phyloP scores from a whole-genome alignment of 495 filamentous ascomycete species.

The Recurvomyces mirabilis region DNA sequence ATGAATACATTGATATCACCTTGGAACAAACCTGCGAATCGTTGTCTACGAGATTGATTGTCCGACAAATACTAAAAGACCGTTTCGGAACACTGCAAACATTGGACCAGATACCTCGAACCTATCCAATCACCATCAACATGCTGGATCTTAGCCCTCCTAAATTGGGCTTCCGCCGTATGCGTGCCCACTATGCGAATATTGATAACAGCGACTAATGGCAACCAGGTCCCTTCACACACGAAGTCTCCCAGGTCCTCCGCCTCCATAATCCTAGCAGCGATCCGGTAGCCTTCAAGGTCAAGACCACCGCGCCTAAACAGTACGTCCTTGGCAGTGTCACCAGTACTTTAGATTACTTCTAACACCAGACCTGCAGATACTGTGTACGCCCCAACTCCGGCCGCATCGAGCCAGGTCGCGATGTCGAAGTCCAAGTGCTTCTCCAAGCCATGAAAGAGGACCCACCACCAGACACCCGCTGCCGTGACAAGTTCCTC shows the following conservation, averaged over 20 bases:
- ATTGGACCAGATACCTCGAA: too few species aligned
- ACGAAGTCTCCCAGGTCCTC: constrained; percentile 77
- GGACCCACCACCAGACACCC: constrained; percentile 71
- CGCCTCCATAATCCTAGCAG: constrained; percentile 66
- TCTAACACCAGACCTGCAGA: constrained; percentile 36
- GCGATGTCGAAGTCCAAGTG: constrained; percentile 85
- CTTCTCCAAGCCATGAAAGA: constrained; percentile 96
- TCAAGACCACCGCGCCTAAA: constrained; percentile 98
- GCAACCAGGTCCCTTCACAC: constrained; percentile 71
- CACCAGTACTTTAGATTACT: neutral
- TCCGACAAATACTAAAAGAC: too few species aligned
- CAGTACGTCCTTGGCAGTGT: constrained; percentile 54
- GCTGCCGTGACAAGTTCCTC: constrained; percentile 95
- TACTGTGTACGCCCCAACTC: constrained; percentile 98
- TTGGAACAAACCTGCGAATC: too few species aligned
- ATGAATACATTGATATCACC: too few species aligned
- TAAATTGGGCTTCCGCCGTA: too few species aligned
- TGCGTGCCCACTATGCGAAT: too few species aligned
- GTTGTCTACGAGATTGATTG: too few species aligned
- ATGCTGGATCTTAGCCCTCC: too few species aligned
- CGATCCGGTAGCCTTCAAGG: constrained; percentile 90
- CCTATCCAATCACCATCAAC: too few species aligned
- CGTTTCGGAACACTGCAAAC: too few species aligned
- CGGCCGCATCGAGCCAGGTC: constrained; percentile 79
- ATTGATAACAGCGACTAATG: neutral